Base-by-base conservation (phyloP, 805 yeast genomes). In the Pichia manshurica region DNA sequence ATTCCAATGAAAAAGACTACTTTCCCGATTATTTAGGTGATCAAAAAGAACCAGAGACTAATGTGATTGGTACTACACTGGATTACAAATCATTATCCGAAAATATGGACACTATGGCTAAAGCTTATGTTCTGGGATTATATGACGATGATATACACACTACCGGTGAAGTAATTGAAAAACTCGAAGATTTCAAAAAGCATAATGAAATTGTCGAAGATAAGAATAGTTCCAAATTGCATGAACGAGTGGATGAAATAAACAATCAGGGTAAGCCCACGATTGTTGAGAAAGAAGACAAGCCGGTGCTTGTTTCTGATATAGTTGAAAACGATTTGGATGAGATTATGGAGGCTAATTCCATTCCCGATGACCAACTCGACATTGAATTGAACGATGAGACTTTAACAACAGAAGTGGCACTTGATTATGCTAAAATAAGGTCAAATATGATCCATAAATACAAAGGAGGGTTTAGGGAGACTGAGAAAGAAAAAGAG, bases 121-220 rank as follows among this genome's bases (percentile, higher is more conserved):
- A 72, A 44, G 84, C 84, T 0, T 82, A 82, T 53, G 65, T 71
- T n/a, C 54, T 70, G 20, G 87, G 86, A 1, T 60, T 75, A 53
- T 80, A 78, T 56, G 84, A 81, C 56, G 85, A 78, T 50, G 85
- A 81, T 53, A 62, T 76, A 9, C 70, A 66, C 21, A 75, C 79
- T 0, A 72, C 73, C 42, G 85, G 85, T 0, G 75, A 76, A 13
- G 73, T 82, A 0, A 73, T 82, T 19, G 76, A 77, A 50, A 65
- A 70, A 46, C 45, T 81, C 10, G 71, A 67, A 12, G 87, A 82
- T 58, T 79, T 82, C 56, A 74, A 75, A 53, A 56, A 53, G 2
- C 70, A 79, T 46, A 81, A 81, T 55, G 60, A 66, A 46, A 64
- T 72, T 48, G 73, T 77, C 3, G 78, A 77, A 42, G 53, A 65